Percentiles rank a stretch among this genome's conserved stretches.
phyloP scores from a whole-genome alignment of 129 eudicot species.

The Flaveria linearis region DNA sequence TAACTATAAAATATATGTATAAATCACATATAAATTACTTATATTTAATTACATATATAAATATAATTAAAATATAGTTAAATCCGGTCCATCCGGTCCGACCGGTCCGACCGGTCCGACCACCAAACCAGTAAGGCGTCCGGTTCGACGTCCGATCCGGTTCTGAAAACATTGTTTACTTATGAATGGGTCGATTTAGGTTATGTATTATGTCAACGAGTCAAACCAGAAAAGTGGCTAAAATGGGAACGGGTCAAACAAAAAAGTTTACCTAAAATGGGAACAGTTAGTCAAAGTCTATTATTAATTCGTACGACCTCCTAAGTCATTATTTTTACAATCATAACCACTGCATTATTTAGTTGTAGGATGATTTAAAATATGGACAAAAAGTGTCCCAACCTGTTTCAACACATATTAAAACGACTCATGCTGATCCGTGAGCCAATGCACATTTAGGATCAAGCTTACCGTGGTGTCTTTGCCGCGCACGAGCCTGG shows the following conservation, averaged over 20 bases:
- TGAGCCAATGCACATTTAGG: neutral
- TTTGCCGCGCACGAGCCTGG: conserved; percentile 31
- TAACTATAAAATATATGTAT: too few relatives aligned
- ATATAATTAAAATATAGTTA: too few relatives aligned
- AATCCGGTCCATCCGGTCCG: too few relatives aligned
- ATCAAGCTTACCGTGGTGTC: conserved; percentile 44
- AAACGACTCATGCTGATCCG: neutral
- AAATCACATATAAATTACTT: too few relatives aligned
- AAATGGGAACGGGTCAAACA: neutral
- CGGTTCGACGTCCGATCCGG: too few relatives aligned
- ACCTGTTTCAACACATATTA: neutral
- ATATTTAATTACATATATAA: too few relatives aligned
- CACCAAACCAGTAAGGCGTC: too few relatives aligned
- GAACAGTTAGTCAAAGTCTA: neutral
- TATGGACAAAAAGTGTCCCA: neutral
- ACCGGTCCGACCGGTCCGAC: too few relatives aligned
- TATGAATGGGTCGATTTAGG: neutral
- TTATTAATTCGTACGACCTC: neutral
- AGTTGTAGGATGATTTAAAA: neutral
- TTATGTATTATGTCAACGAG: neutral
- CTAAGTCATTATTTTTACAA: neutral
- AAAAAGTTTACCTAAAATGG: too few relatives aligned
- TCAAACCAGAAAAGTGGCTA: neutral
- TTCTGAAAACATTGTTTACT: too few relatives aligned
- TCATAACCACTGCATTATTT: neutral